Conservation (phyloP, 2,329 filamentous ascomycete genomes). For the Fusarium napiforme region DNA sequence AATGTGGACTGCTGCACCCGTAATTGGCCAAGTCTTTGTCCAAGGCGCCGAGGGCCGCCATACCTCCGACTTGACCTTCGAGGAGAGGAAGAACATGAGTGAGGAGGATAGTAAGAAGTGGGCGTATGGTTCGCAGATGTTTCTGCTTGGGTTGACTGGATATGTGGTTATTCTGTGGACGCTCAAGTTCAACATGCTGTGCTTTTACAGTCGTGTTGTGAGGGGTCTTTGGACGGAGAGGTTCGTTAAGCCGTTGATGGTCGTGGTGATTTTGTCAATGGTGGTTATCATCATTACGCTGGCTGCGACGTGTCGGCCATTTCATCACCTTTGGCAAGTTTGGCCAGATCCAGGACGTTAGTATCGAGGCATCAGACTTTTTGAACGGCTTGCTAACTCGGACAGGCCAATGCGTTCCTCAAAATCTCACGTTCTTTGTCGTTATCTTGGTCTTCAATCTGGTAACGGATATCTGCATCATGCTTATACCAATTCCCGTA, state of each 20-base stretch:
- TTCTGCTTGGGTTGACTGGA: constrained; percentile 48
- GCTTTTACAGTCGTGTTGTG: constrained; percentile 52
- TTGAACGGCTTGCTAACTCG: too few species aligned
- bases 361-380: background rate
- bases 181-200: constrained; percentile 55
- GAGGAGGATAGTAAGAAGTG: constrained; percentile 43
- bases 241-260: constrained; percentile 51
- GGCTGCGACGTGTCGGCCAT: constrained; percentile 48
- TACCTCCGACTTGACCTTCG: constrained; percentile 45
- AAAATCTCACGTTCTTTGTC: constrained; percentile 48
- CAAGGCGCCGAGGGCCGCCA: constrained; percentile 45
- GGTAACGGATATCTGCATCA: constrained; percentile 49
- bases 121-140: constrained; percentile 50
- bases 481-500: constrained; percentile 50
- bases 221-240: constrained; percentile 50
- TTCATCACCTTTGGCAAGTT: constrained; percentile 50
- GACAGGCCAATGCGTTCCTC: constrained; percentile 45
- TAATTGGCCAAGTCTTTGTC: constrained; percentile 43
- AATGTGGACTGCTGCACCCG: constrained; percentile 34
- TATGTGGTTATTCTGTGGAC: constrained; percentile 53
- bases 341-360: constrained; percentile 52
- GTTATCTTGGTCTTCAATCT: constrained; percentile 50
- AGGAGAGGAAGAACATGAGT: constrained; percentile 48
- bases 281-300: constrained; percentile 44
- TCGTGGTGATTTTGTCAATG: constrained; percentile 42